Conservation (phyloP, 1,139 yeast genomes). For the Suhomyces choctaworum region DNA sequence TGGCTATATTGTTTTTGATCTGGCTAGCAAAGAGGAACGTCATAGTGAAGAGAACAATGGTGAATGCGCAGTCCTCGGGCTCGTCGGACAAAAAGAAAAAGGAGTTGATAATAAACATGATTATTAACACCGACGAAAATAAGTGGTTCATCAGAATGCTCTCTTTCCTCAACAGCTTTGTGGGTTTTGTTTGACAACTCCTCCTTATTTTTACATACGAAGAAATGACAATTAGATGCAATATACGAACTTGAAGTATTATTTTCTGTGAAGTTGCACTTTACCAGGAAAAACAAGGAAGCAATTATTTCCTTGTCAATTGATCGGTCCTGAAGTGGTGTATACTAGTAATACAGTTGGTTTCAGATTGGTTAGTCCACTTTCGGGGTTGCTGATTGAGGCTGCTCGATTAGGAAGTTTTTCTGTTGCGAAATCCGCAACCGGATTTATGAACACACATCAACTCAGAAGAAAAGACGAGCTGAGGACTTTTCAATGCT, state of each 20-base stretch:
- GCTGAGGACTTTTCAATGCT: too few relatives aligned
- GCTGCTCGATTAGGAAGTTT: too few relatives aligned
- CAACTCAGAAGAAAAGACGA: too few relatives aligned
- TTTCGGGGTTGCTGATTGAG: too few relatives aligned
- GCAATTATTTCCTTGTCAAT: too few relatives aligned
- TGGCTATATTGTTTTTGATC: constrained; percentile 42
- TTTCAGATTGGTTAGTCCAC: too few relatives aligned
- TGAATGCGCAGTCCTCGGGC: constrained; percentile 26
- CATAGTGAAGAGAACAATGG: constrained; percentile 40
- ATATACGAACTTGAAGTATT: neutral
- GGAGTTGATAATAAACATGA: constrained; percentile 48
- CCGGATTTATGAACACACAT: too few relatives aligned
- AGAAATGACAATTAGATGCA: constrained; percentile 1
- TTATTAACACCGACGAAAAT: constrained; percentile 45
- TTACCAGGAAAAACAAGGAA: too few relatives aligned
- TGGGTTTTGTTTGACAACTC: constrained; percentile 44
- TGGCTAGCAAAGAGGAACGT: constrained; percentile 50
- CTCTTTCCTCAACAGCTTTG: constrained; percentile 41
- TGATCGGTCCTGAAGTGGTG: too few relatives aligned
- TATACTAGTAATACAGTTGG: too few relatives aligned
- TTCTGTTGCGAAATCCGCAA: too few relatives aligned
- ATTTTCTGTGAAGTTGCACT: neutral
- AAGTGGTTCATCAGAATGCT: constrained; percentile 49
- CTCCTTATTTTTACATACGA: neutral
- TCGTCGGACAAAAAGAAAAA: constrained; percentile 25